phyloP scores from a whole-genome alignment of 805 yeast species.

The Candida taoyuanica region DNA sequence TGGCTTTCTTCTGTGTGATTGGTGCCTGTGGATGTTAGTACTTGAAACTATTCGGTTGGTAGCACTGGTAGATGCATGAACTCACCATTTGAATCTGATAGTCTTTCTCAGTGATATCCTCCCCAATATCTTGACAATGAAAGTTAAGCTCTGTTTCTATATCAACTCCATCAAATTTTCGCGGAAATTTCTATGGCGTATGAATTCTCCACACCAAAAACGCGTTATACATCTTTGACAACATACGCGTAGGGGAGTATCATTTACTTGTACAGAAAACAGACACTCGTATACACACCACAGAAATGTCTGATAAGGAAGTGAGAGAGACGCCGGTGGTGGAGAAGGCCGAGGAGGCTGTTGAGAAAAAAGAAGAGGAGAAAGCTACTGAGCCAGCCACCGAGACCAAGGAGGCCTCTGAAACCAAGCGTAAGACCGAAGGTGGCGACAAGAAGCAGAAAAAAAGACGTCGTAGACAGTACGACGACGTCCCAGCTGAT shows the following conservation, averaged over 20 bases:
- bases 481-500: slow-evolving; percentile 57
- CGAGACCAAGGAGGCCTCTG: slow-evolving; percentile 14
- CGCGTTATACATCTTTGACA: background rate
- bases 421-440: slow-evolving; percentile 25
- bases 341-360: slow-evolving; percentile 10
- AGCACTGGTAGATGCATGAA: background rate
- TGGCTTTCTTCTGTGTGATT: slow-evolving; percentile 37
- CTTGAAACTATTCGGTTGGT: too few species aligned
- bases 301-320: slow-evolving; percentile 26
- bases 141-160: background rate
- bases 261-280: too few species aligned
- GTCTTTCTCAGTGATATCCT: background rate
- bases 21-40: slow-evolving; percentile 15
- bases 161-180: slow-evolving; percentile 1
- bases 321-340: slow-evolving; percentile 3
- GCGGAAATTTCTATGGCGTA: background rate
- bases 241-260: too few species aligned
- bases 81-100: background rate
- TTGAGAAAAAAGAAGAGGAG: too few species aligned
- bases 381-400: slow-evolving; percentile 6
- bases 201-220: too few species aligned
- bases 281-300: too few species aligned
- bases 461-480: slow-evolving; percentile 55
- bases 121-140: too few species aligned
- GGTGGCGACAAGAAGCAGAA: slow-evolving; percentile 35